Evolutionary conservation across 495 filamentous ascomycete species (phyloP), one percentile per base, ranked within the genome.

Genomic region (Ascodesmis nigricans): DNA sequence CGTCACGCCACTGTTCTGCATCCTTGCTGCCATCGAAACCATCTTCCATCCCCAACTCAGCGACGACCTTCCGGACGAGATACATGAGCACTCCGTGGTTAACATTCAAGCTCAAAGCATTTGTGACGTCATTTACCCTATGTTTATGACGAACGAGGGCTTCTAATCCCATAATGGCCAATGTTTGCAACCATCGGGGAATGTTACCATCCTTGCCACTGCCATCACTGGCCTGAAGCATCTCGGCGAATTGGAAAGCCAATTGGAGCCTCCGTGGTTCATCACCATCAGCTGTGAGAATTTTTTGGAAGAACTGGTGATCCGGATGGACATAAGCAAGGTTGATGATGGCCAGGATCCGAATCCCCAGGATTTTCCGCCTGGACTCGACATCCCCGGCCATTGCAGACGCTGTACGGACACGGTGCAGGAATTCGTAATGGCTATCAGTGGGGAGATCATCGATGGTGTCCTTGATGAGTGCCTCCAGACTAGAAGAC

Each of bases 61-160:
- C 78, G 35, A 92, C 77, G 7, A 78, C 73, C 51, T 84, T 92
- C 31, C 84, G 71, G 21, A 91, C 71, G 38, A 91, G 63, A 50
- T 95, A 93, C 49, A 92, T 73, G n/a, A 99, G 64, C 10, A 95
- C 73, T 9, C 90, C 90, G 44, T 99, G 90, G 48, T 83, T 95
- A 35, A 92, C 81, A 53, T 87, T 87, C 36, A 82, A 75, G 48
- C 75, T 84, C 15, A 99, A 58, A 19, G 84, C 83, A 32, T 78
- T 66, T 40, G 77, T 71, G 10, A 95, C 73, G 42, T 99, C 90
- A 11, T 65, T 50, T 14, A 75, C 64, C 47, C 78, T 87, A 36
- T 59, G 49, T 41, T 79, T 76, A 38, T 84, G 75, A 45, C 75
- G 73, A 7, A 74, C 64, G 26, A 95, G 62, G 5, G 78, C 75